Evolutionary conservation across 345 rosid genomes (phyloP).

Genomic region (Bretschneidera sinensis): DNA sequence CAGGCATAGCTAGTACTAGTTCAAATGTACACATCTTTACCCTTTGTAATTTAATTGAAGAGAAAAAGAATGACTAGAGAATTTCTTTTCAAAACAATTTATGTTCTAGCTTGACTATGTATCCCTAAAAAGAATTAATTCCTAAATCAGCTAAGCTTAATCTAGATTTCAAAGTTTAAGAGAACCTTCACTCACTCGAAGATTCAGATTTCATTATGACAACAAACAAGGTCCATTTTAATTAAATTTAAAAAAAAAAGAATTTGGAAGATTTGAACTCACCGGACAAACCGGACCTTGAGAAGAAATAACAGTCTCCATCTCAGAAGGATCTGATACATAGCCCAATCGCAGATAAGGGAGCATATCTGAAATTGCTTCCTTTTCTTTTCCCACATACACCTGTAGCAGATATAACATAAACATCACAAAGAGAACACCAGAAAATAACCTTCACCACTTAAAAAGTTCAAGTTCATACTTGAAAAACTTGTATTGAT

Average conservation of each 20-base stretch:
- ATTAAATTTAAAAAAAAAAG: background rate
- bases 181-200: no score
- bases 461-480: conserved; percentile 26
- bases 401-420: conserved; percentile 39
- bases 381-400: conserved; percentile 78
- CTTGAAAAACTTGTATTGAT: conserved; percentile 71
- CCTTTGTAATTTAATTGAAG: no score
- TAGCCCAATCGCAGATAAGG: conserved; percentile 88
- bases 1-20: no score
- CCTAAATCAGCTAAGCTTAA: no score
- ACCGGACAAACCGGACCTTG: conserved; percentile 95
- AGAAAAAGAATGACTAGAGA: background rate
- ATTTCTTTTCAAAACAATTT: background rate
- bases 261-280: conserved; percentile 21
- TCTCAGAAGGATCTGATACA: conserved; percentile 85
- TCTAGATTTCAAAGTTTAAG: no score
- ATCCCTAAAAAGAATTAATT: no score
- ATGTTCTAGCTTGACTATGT: no score
- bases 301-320: conserved; percentile 91
- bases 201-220: no score
- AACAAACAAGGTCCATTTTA: background rate
- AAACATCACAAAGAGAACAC: conserved; percentile 17
- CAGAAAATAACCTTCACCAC: conserved; percentile 11
- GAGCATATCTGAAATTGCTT: conserved; percentile 79
- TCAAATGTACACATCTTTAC: no score